Conservation (phyloP, 2,329 filamentous ascomycete genomes). For the Hypoxylon sp. region DNA sequence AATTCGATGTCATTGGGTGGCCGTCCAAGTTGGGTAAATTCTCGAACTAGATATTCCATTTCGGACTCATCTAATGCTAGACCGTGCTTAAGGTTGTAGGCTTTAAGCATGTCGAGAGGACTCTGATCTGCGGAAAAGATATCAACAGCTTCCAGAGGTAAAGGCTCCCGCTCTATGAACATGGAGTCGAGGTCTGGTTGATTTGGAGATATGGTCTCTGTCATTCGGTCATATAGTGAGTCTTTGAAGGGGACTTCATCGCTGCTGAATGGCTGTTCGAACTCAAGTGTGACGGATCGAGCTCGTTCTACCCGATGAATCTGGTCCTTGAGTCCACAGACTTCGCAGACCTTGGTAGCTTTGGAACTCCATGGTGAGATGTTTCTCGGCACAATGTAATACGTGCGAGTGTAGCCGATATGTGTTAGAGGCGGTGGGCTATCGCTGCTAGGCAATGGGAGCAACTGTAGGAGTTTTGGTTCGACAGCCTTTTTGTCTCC, state of each 20-base stretch:
- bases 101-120: constrained; percentile 80
- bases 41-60: constrained; percentile 93
- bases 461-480: constrained; percentile 63
- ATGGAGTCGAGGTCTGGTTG: constrained; percentile 80
- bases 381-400: constrained; percentile 57
- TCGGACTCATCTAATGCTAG: constrained; percentile 89
- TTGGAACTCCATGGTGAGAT: constrained; percentile 97
- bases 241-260: constrained; percentile 74
- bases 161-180: constrained; percentile 78
- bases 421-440: constrained; percentile 48
- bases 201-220: constrained; percentile 79
- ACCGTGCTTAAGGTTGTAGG: constrained; percentile 87
- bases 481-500: constrained; percentile 58
- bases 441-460: constrained; percentile 56
- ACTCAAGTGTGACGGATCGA: constrained; percentile 78
- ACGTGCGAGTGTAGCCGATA: constrained; percentile 49
- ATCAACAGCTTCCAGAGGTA: constrained; percentile 80
- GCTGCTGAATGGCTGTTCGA: constrained; percentile 65
- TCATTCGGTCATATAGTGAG: constrained; percentile 93
- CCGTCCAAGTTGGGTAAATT: constrained; percentile 75
- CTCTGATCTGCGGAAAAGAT: constrained; percentile 76
- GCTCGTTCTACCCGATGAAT: constrained; percentile 89
- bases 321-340: constrained; percentile 82
- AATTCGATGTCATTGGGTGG: constrained; percentile 89
- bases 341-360: constrained; percentile 92